phyloP scores from a whole-genome alignment of 345 rosid species.

The Stellera chamaejasme region DNA sequence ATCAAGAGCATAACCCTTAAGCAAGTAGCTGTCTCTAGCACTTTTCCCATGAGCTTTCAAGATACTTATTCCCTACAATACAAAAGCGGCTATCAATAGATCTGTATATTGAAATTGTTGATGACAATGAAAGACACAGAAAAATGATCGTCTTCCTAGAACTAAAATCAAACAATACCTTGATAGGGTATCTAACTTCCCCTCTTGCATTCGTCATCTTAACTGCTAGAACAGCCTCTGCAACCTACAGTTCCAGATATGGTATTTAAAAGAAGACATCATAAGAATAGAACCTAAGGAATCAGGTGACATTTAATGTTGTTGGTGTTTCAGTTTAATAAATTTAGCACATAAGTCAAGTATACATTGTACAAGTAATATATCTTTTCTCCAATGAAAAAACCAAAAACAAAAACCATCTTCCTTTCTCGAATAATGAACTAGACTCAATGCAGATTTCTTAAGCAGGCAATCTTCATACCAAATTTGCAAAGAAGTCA shows the following conservation, averaged over 20 bases:
- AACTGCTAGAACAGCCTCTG: conserved; percentile 75
- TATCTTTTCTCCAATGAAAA: no score
- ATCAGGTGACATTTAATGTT: background rate
- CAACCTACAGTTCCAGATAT: conserved; percentile 41
- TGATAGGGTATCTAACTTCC: conserved; percentile 88
- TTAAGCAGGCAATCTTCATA: conserved; percentile 16
- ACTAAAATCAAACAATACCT: conserved; percentile 31
- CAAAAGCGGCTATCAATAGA: conserved; percentile 4
- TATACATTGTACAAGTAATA: background rate
- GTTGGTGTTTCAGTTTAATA: background rate
- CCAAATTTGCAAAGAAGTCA: conserved; percentile 92
- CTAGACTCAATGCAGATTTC: background rate
- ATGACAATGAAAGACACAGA: background rate
- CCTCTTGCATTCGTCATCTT: conserved; percentile 90
- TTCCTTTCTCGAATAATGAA: background rate
- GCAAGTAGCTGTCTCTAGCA: conserved; percentile 80
- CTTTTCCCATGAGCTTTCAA: conserved; percentile 96
- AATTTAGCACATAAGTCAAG: background rate
- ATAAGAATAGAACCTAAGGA: background rate
- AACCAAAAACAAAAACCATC: background rate
- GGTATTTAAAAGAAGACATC: conserved; percentile 7
- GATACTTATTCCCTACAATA: conserved; percentile 66
- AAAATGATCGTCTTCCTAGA: no score
- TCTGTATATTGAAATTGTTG: background rate
- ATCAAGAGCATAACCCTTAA: conserved; percentile 90